Evolutionary conservation across 257 asterid species (phyloP), one percentile per base, ranked within the genome.

Genomic region (Galeopsis tetrahit): DNA sequence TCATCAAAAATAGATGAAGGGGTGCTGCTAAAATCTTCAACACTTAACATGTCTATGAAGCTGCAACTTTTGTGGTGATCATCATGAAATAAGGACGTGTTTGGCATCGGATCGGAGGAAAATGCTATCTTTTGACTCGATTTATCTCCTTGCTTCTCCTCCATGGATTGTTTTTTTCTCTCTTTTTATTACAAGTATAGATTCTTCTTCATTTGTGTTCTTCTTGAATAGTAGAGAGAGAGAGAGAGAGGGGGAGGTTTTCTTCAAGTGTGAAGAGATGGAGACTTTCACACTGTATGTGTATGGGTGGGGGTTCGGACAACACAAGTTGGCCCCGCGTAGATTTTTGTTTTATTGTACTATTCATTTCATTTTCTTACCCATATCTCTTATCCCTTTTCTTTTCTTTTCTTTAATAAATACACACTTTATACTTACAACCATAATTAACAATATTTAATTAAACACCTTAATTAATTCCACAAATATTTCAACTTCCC

Each of bases 291-390:
- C 60, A 66, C 74, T 51, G 77, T 39, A 69, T 6, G 28, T 21
- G 28, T 21, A 21, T 21, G 28, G 28, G 28, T 21, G 63, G 63
- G 83, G 52, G 66, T 71, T 61, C 33, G 73, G 82, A 69, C 71
- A 76, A 63, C 69, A 63, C 69, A 70, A 44, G 63, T 74, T 75
- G 84, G 81, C 70, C 87, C 87, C 87, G 79, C 82, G 68, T 79
- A 64, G 61, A 35, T 72, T 76, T 81, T 77, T 82, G 81, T 82
- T 78, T 79, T 75, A 72, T 80, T 80, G 55, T 79, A 44, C 17
- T 10, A 42, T 75, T 70, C 1, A 32, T 48, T 72, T 76, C 31
- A 28, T 71, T 59, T 71, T 51, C 17, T 35, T 3, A 38, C 40
- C 42, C 70, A 38, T 53, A 56, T 79, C 71, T 79, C 71, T 75